Percentiles rank a stretch among this genome's conserved stretches.
Evolutionary conservation across 1,284 basidiomycete genomes (phyloP).

Genomic region (Sanguinoderma infundibulare): DNA sequence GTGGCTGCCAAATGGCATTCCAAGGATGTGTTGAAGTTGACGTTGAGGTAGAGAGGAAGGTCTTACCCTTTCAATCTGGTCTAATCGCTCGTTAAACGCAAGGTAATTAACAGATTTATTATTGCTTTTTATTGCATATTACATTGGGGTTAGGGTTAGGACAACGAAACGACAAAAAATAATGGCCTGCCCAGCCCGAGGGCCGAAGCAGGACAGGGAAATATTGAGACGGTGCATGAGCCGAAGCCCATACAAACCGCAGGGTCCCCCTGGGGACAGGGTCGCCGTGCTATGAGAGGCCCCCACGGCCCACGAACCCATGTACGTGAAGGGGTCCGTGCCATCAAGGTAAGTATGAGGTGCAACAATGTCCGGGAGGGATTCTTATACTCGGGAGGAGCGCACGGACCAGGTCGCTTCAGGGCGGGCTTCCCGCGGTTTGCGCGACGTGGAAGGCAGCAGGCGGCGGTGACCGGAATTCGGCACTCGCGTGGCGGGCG

Average conservation of each 20-base stretch:
- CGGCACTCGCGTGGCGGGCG: neutral
- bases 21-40: no score
- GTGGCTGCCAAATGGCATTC: no score
- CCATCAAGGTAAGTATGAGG: slow-evolving; percentile 47
- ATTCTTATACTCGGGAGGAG: slow-evolving; percentile 28
- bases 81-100: no score
- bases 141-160: slow-evolving; percentile 37
- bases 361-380: slow-evolving; percentile 14
- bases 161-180: slow-evolving; percentile 29
- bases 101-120: no score
- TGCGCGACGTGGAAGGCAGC: neutral
- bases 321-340: slow-evolving; percentile 42
- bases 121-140: no score
- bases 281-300: slow-evolving; percentile 73
- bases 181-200: slow-evolving; percentile 41
- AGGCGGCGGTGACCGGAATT: neutral
- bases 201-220: slow-evolving; percentile 67
- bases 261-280: slow-evolving; percentile 54
- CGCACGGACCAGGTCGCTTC: slow-evolving; percentile 37
- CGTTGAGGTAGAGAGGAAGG: no score
- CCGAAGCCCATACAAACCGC: slow-evolving; percentile 68
- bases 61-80: no score
- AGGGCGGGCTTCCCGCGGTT: slow-evolving; percentile 24
- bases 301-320: slow-evolving; percentile 48
- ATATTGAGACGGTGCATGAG: slow-evolving; percentile 74